A percentile compares a stretch with the other conserved stretches of the same genome.
These are phyloP conservation scores for Brasilioporus rufonigricans DNA, from an alignment of 768 basidiomycete species.

Conservation along the genomic window DNA sequence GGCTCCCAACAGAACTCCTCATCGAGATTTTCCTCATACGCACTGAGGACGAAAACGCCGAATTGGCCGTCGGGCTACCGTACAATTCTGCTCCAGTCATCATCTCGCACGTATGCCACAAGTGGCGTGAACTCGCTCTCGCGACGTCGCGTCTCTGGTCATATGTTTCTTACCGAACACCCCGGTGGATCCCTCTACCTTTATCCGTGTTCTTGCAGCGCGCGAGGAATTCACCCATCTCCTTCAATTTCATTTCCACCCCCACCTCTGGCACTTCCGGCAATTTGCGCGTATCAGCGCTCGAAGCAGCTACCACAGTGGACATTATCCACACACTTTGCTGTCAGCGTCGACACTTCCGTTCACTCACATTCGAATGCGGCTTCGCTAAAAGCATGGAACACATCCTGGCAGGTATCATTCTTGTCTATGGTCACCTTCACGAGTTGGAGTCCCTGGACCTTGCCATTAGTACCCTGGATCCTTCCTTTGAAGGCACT, in stretches of 20 bases:
- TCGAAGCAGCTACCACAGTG: constrained; percentile 19
- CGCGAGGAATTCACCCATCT: constrained; percentile 34
- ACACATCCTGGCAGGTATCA: constrained; percentile 23
- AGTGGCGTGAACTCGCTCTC: constrained; percentile 48
- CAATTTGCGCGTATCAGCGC: constrained; percentile 13
- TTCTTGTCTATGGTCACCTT: constrained; percentile 13
- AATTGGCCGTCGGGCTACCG: constrained; percentile 21
- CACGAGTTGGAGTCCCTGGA: constrained; percentile 29
- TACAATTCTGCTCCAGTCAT: constrained; percentile 36
- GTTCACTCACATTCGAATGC: constrained; percentile 36
- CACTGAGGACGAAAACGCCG: constrained; percentile 25
- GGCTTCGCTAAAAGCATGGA: constrained; percentile 29
- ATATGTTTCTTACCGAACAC: constrained; percentile 31
- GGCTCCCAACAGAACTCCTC: constrained; percentile 51
- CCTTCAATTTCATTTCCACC: constrained; percentile 34
- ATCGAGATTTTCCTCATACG: constrained; percentile 40
- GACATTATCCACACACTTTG: constrained; percentile 25
- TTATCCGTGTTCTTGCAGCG: constrained; percentile 36
- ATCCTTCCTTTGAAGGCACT: constrained; percentile 29
- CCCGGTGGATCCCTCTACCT: constrained; percentile 21
- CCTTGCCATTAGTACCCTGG: constrained; percentile 24
- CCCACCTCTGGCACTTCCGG: constrained; percentile 5
- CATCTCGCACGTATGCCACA: constrained; percentile 48
- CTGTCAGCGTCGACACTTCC: constrained; percentile 28
- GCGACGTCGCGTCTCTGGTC: constrained; percentile 47